A percentile compares a stretch with the other conserved stretches of the same genome.
Conservation (phyloP, 179 eudicot genomes). For the Heliamphora ciliata region DNA sequence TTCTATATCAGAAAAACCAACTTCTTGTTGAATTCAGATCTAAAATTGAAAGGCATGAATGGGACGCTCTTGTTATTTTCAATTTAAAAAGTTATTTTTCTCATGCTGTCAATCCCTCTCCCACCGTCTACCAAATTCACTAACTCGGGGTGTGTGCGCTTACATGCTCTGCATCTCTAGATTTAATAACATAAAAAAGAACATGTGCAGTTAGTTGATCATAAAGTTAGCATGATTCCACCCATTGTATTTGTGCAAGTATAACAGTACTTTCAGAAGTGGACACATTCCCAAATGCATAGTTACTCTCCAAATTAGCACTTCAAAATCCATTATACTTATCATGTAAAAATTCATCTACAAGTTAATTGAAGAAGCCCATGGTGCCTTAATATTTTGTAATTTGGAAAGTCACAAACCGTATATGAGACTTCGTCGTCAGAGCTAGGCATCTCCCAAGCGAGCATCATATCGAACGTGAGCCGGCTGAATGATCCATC, state of each 20-base stretch:
- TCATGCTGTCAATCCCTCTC: neutral
- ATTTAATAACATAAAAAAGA: neutral
- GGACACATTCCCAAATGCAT: neutral
- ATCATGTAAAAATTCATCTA: neutral
- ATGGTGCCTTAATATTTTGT: neutral
- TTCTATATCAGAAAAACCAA: neutral
- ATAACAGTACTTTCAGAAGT: neutral
- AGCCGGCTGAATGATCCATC: constrained; percentile 65
- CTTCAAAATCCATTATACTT: neutral
- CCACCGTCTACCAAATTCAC: neutral
- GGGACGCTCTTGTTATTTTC: neutral
- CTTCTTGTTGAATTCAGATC: no score
- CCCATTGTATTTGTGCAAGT: no score
- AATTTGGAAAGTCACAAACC: constrained; percentile 22
- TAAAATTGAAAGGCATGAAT: no score
- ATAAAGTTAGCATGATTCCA: no score
- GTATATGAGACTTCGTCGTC: constrained; percentile 41
- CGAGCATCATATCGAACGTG: constrained; percentile 95
- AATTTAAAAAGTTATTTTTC: neutral
- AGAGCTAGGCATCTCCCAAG: constrained; percentile 72
- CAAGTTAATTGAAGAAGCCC: neutral
- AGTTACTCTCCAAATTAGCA: neutral
- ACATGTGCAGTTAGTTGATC: no score
- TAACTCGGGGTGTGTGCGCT: neutral
- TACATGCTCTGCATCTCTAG: neutral